Conservation (phyloP, 345 rosid species). For the Lepidium didymum region DNA sequence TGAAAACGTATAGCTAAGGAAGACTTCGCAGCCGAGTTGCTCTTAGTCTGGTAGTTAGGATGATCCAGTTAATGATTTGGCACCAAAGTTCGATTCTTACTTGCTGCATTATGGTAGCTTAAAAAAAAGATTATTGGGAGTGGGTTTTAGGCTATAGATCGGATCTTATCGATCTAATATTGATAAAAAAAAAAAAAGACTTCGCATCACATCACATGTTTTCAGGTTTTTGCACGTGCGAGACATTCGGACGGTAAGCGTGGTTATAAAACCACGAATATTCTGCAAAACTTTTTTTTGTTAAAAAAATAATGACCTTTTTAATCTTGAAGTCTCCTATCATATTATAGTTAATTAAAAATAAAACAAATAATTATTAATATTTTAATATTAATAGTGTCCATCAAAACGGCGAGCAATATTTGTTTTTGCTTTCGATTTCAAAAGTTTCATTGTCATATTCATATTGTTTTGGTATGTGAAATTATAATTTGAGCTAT, state of each 20-base stretch:
- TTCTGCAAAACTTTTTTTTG: neutral
- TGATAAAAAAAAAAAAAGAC: no score
- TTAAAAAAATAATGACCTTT: neutral
- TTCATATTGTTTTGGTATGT: neutral
- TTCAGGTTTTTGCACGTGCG: neutral
- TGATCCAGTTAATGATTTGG: no score
- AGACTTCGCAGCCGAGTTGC: neutral
- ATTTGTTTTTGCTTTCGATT: slow-evolving; percentile 5
- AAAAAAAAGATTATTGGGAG: no score
- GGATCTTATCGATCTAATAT: no score
- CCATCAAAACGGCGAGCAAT: neutral
- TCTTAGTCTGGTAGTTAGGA: no score
- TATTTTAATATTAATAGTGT: neutral
- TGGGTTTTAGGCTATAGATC: no score
- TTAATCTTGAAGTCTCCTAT: neutral
- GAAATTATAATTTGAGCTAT: neutral
- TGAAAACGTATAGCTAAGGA: neutral
- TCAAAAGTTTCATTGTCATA: slow-evolving; percentile 9
- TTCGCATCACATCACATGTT: neutral
- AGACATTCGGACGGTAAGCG: neutral
- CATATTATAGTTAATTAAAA: neutral
- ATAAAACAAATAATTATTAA: neutral
- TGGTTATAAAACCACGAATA: slow-evolving; percentile 12
- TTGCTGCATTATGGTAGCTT: no score
- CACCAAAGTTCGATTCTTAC: no score